Evolutionary conservation across 2,329 filamentous ascomycete species (phyloP), one percentile per base, ranked within the genome.

Genomic region (Diaporthe citriasiana): DNA sequence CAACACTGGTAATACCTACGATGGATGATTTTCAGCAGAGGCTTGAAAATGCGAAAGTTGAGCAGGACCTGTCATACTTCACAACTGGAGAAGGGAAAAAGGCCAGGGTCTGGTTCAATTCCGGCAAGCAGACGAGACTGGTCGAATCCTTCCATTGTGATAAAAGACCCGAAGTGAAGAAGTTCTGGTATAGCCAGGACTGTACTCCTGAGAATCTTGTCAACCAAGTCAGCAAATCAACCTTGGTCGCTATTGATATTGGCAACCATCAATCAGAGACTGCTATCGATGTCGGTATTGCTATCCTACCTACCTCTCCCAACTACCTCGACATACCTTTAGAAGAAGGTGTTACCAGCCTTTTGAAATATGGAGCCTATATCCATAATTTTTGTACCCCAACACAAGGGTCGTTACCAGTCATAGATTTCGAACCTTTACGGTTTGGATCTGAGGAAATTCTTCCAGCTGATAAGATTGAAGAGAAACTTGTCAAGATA

Each of bases 301-400:
- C 60, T 5, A 65, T 50, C 25, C 25, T 65, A 8, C 40, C 60
- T 15, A 12, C 60, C 40, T 65, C 50, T 30, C 60, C 60, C 13
- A 3, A 27, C 45, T 38, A 12, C 38, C 45, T 25, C 45, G 45
- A 50, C 45, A n/a, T 5, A 13, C 22, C 45, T 25, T n/a, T 50
- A 25, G 45, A 57, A 25, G 65, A 53, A 38, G 45, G 65, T 69
- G 65, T 55, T 27, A 33, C 65, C 15, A 6, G 42, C 65, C 65
- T 51, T 30, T 27, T 19, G 13, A n/a, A 50, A 40, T 55, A 53
- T 30, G 65, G 33, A 55, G 65, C 65, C 22, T 27, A 15, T 4
- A 69, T 69, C 15, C 65, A 69, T 8, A 69, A 69, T 30, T 53
- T 69, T 13, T 19, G 65, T 38, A 69, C 42, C 47, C 65, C 45